Evolutionary conservation across 2,329 filamentous ascomycete species (phyloP).

Genomic region (Stachybotrys chartarum): DNA sequence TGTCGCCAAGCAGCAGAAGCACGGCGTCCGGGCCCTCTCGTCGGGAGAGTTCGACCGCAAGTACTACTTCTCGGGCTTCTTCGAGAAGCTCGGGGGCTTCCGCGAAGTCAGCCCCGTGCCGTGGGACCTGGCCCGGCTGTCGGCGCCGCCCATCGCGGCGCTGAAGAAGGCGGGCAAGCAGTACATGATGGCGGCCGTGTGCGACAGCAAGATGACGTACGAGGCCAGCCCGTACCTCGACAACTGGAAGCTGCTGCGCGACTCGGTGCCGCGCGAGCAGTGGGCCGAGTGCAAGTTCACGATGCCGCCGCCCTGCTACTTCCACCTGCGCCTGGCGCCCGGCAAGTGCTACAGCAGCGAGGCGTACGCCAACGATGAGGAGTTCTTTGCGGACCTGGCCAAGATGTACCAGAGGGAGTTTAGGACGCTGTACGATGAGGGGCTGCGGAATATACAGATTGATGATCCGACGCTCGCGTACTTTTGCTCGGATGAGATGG

Average conservation of each 20-base stretch:
- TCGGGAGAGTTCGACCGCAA: slow-evolving; percentile 61
- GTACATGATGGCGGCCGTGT: slow-evolving; percentile 31
- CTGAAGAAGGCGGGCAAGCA: slow-evolving; percentile 28
- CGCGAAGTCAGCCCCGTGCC: slow-evolving; percentile 28
- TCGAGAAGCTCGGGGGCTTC: slow-evolving; percentile 37
- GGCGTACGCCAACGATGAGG: slow-evolving; percentile 43
- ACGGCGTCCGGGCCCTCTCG: slow-evolving; percentile 56
- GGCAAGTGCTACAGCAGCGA: slow-evolving; percentile 45
- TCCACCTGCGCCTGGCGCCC: slow-evolving; percentile 47
- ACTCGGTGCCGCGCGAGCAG: slow-evolving; percentile 45
- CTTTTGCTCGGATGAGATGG: slow-evolving; percentile 64
- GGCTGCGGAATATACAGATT: slow-evolving; percentile 50
- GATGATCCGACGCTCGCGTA: slow-evolving; percentile 58
- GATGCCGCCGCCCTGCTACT: slow-evolving; percentile 60
- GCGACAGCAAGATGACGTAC: slow-evolving; percentile 34
- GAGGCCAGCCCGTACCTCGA: slow-evolving; percentile 33
- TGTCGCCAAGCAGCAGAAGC: slow-evolving; percentile 55
- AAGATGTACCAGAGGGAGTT: slow-evolving; percentile 49
- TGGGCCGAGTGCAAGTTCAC: slow-evolving; percentile 62
- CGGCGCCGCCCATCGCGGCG: slow-evolving; percentile 30
- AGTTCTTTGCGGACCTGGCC: slow-evolving; percentile 51
- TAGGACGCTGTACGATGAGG: slow-evolving; percentile 45
- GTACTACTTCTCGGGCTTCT: slow-evolving; percentile 42
- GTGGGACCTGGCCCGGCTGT: slow-evolving; percentile 27
- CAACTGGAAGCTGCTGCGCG: slow-evolving; percentile 31